A percentile compares a stretch with the other conserved stretches of the same genome.
phyloP scores from a whole-genome alignment of 2,329 filamentous ascomycete species.

The Venturia carpophila region DNA sequence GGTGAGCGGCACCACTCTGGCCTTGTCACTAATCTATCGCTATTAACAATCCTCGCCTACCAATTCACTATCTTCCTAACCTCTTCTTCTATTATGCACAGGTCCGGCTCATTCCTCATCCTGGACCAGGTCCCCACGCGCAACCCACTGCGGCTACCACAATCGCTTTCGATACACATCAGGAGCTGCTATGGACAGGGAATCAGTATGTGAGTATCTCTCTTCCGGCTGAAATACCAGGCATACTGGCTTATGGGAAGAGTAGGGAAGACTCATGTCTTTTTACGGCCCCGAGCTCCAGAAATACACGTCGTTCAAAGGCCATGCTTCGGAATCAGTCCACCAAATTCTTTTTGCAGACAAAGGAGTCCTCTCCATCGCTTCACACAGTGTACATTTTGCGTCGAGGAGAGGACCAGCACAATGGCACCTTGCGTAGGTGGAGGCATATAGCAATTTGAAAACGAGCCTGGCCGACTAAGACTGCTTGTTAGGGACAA shows the following conservation, averaged over 20 bases:
- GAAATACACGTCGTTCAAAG: constrained; percentile 83
- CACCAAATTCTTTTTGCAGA: constrained; percentile 88
- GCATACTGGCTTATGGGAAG: constrained; percentile 19
- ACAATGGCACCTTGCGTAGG: constrained; percentile 79
- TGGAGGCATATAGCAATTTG: not conserved
- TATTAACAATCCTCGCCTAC: constrained; percentile 2
- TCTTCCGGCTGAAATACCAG: not conserved
- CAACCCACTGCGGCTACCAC: constrained; percentile 66
- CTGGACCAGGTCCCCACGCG: constrained; percentile 64
- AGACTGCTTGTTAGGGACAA: constrained; percentile 44
- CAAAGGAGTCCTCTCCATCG: constrained; percentile 79
- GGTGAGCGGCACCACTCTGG: constrained; percentile 25
- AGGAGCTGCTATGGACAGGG: constrained; percentile 89
- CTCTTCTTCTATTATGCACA: constrained; percentile 34
- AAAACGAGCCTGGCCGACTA: not conserved
- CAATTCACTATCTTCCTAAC: not conserved
- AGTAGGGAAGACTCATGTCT: constrained; percentile 75
- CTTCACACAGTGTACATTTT: constrained; percentile 78
- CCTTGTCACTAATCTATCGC: not conserved
- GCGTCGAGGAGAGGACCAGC: constrained; percentile 72
- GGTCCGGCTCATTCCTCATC: constrained; percentile 75
- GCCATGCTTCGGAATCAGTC: constrained; percentile 72
- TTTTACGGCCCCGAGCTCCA: constrained; percentile 82
- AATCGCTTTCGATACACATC: constrained; percentile 78
- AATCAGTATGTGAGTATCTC: constrained; percentile 67